Percentiles rank a stretch among this genome's conserved stretches.
Conservation (phyloP, 768 basidiomycete species). For the Daedalea quercina region DNA sequence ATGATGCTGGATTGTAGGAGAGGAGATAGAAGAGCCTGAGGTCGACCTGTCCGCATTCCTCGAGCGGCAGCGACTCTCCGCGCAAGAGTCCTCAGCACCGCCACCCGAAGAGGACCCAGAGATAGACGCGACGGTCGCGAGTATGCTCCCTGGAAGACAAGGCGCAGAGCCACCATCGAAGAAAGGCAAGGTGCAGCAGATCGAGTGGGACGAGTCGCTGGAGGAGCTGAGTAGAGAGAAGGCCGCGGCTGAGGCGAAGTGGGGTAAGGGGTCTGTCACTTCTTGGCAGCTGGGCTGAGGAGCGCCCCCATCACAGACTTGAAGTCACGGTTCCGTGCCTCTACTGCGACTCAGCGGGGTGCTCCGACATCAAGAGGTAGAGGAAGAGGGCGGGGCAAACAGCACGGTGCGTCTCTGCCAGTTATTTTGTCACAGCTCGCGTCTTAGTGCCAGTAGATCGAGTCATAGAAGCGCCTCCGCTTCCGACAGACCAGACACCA, state of each 20-base stretch:
- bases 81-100: conserved; percentile 16
- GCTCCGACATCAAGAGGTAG: conserved; percentile 12
- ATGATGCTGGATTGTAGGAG: conserved; percentile 34
- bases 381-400: background rate
- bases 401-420: background rate
- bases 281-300: too few relatives aligned
- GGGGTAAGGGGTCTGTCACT: conserved; percentile 42
- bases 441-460: conserved; percentile 2
- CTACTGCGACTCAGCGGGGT: conserved; percentile 17
- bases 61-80: conserved; percentile 50
- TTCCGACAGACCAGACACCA: conserved; percentile 34
- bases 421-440: conserved; percentile 1
- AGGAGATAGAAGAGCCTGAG: conserved; percentile 63
- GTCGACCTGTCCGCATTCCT: conserved; percentile 65
- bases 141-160: conserved; percentile 29
- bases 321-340: conserved; percentile 25
- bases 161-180: conserved; percentile 22
- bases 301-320: conserved; percentile 20
- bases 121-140: conserved; percentile 51
- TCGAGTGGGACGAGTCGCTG: conserved; percentile 64
- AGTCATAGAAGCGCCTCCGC: conserved; percentile 39
- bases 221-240: conserved; percentile 67
- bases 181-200: conserved; percentile 58
- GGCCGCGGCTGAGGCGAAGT: conserved; percentile 63
- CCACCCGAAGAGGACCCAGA: conserved; percentile 35